A percentile compares a stretch with the other conserved stretches of the same genome.
These are phyloP conservation scores for Debaryomyces singareniensis DNA, from an alignment of 1,139 yeast species.

Conservation along the genomic window DNA sequence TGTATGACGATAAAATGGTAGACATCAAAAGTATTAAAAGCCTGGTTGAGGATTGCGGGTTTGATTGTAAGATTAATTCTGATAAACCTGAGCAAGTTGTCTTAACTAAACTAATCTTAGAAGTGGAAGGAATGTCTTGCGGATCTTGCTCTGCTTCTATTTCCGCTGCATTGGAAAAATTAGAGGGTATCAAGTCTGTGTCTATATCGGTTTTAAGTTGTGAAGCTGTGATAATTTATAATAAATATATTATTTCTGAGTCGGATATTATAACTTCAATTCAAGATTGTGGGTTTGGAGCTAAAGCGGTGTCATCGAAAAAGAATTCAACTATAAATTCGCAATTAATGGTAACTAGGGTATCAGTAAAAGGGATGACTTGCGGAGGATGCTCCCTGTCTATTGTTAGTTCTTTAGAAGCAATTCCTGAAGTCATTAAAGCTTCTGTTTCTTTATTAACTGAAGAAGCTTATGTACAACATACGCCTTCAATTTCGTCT, in stretches of 20 bases:
- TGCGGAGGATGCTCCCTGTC: slow-evolving; percentile 77
- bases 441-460: slow-evolving; percentile 69
- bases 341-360: slow-evolving; percentile 7
- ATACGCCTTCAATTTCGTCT: slow-evolving; percentile 24
- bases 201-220: slow-evolving; percentile 31
- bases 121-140: slow-evolving; percentile 33
- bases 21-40: slow-evolving; percentile 10
- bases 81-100: slow-evolving; percentile 1
- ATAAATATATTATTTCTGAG: slow-evolving; percentile 4
- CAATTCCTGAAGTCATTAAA: slow-evolving; percentile 38
- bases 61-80: slow-evolving; percentile 17
- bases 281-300: slow-evolving; percentile 39
- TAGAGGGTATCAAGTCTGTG: slow-evolving; percentile 19
- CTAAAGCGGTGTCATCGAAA: slow-evolving; percentile 8
- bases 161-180: slow-evolving; percentile 18
- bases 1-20: slow-evolving; percentile 10
- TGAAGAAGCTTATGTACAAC: slow-evolving; percentile 59
- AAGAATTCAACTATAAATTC: neutral
- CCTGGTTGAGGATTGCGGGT: slow-evolving; percentile 31
- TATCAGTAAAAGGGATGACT: slow-evolving; percentile 70
- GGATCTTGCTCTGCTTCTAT: slow-evolving; percentile 38
- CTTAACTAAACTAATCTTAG: slow-evolving; percentile 8
- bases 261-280: slow-evolving; percentile 18
- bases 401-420: slow-evolving; percentile 48
- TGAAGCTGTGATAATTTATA: slow-evolving; percentile 19